Conservation (phyloP, 2,329 filamentous ascomycete species). For the Colletotrichum horii region DNA sequence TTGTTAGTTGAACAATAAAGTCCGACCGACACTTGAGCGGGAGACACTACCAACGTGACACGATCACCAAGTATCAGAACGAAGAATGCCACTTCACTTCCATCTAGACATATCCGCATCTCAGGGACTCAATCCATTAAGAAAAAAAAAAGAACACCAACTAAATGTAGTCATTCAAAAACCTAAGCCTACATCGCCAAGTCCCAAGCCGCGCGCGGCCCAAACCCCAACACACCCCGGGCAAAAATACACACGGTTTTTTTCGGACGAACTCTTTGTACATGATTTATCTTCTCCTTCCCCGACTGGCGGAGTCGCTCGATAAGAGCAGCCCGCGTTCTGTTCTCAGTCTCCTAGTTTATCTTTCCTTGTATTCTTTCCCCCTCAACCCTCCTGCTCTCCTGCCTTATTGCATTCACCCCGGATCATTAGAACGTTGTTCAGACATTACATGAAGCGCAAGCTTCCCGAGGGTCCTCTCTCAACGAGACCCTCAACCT, state of each 20-base stretch:
- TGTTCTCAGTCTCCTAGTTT: neutral
- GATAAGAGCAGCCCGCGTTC: neutral
- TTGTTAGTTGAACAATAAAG: too few relatives aligned
- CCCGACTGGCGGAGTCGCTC: neutral
- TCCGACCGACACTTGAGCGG: too few relatives aligned
- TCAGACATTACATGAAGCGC: constrained; percentile 46
- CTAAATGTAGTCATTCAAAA: constrained; percentile 13
- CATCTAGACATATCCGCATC: too few relatives aligned
- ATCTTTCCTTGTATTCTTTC: neutral
- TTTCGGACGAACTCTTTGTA: constrained; percentile 16
- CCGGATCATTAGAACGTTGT: neutral
- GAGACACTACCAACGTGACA: too few relatives aligned
- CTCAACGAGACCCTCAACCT: constrained; percentile 49
- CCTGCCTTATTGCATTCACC: neutral
- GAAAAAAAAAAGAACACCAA: neutral
- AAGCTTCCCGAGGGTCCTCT: constrained; percentile 46
- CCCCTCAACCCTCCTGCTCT: neutral
- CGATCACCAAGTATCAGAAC: too few relatives aligned
- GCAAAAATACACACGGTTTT: constrained; percentile 5
- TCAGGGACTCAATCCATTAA: neutral
- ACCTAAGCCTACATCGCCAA: constrained; percentile 19
- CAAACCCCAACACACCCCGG: constrained; percentile 7
- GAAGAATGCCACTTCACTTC: too few relatives aligned
- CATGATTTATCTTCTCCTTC: neutral
- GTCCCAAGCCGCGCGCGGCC: constrained; percentile 16